Evolutionary conservation across 805 yeast genomes (phyloP), one percentile per base, ranked within the genome.

Genomic region (Wickerhamomyces pijperi): DNA sequence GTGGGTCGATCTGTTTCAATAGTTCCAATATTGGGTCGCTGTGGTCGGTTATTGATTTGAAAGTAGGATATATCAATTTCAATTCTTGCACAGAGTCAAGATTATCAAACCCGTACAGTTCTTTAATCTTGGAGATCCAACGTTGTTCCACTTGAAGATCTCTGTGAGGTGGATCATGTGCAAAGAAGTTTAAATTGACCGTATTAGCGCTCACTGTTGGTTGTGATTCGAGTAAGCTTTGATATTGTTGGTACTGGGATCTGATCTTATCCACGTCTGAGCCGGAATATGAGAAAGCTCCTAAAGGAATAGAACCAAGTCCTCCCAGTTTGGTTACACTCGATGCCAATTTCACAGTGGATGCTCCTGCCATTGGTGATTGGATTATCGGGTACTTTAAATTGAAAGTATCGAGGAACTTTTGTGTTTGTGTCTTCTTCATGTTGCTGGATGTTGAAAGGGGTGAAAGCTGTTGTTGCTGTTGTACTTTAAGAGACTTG

Each of bases 291-390:
- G n/a, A 32, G 5, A 36, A 18, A 5, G 42, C 34, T 2, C 54
- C 54, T 5, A 58, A 34, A 3, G 63, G 55, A 4, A 75, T 42
- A 1, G 77, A 67, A 0, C 78, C 81, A n/a, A 75, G 37, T 1
- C 68, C 76, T 0, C 80, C 80, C 7, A 47, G 45, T 9, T 54
- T 52, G 3, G 65, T 51, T 1, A 70, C 64, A 2, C 58, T 59
- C 1, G 68, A 61, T 1, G 76, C 76, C 41, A 74, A 46, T 23
- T 55, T 51, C 2, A 64, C 56, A 1, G 73, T 70, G 13, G 70
- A 59, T 3, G 72, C 63, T 1, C 79, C 78, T 1, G 80, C 78
- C 80, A 75, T 74, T 17, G 81, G 80, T 1, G 80, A 65, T 48
- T 72, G 78, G 28, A 75, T 55, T 3, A 75, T 55, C 3, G 75